Percentiles rank a stretch among this genome's conserved stretches.
Evolutionary conservation across 306 rosid genomes (phyloP).

Genomic region (Arachis hypogaea): DNA sequence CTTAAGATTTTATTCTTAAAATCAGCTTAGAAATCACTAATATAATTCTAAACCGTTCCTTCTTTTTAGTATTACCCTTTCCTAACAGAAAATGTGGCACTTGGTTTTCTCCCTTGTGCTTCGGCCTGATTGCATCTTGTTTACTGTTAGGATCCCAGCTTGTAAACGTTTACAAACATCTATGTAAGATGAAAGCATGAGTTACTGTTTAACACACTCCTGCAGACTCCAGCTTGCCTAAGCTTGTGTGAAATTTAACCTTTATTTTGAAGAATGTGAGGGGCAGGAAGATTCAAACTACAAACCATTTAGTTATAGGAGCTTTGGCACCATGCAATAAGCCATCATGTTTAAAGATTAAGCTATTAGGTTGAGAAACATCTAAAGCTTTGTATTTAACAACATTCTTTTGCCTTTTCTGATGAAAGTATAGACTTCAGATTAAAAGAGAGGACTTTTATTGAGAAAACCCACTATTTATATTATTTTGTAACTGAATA

Average conservation of each 20-base stretch:
- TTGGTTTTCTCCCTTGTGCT: background rate
- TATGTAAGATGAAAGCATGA: no score
- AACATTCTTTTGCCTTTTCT: no score
- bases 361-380: background rate
- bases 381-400: background rate
- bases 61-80: background rate
- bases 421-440: background rate
- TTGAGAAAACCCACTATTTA: no score
- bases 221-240: background rate
- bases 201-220: background rate
- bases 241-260: background rate
- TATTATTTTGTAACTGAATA: no score
- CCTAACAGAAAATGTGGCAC: conserved; percentile 3
- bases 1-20: conserved; percentile 17
- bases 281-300: background rate
- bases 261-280: background rate
- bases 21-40: conserved; percentile 13
- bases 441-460: no score
- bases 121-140: background rate
- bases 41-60: background rate
- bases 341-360: background rate
- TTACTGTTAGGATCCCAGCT: background rate
- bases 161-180: background rate
- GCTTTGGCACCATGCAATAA: background rate
- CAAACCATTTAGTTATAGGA: background rate